Conservation (phyloP, 2,329 filamentous ascomycete species). For the Pyrenophora teres region DNA sequence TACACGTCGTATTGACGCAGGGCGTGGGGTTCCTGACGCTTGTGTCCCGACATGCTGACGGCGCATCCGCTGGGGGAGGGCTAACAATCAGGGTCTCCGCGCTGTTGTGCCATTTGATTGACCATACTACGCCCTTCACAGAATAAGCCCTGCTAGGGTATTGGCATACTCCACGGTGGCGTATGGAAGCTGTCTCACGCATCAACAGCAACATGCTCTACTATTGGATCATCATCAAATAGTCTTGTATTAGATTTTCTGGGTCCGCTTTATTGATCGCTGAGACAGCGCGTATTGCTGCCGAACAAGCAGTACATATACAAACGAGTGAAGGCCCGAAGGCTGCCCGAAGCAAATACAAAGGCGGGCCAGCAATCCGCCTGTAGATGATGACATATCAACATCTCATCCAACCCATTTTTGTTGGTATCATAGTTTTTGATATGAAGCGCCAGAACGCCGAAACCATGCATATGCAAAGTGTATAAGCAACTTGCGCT, state of each 20-base stretch:
- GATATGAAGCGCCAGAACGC: constrained; percentile 34
- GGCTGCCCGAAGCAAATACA: no score
- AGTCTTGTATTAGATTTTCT: background rate
- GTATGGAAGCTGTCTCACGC: no score
- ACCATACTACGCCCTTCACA: no score
- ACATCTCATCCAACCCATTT: constrained; percentile 19
- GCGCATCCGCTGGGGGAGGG: constrained; percentile 1
- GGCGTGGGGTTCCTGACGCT: constrained; percentile 15
- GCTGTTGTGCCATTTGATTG: no score
- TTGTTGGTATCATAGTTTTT: constrained; percentile 37
- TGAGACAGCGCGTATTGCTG: background rate
- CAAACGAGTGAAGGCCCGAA: no score
- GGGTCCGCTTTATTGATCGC: background rate
- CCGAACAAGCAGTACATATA: no score
- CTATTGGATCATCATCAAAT: background rate
- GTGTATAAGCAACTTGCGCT: constrained; percentile 23
- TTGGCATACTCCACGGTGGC: no score
- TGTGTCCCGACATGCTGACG: background rate
- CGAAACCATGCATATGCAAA: constrained; percentile 33
- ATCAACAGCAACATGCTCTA: no score
- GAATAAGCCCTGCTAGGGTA: no score
- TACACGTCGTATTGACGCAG: constrained; percentile 6
- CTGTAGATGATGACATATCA: constrained; percentile 1
- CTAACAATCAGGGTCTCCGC: constrained; percentile 10
- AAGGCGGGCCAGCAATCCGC: no score